Evolutionary conservation across 805 yeast species (phyloP).

Genomic region (Barnettozyma californica): DNA sequence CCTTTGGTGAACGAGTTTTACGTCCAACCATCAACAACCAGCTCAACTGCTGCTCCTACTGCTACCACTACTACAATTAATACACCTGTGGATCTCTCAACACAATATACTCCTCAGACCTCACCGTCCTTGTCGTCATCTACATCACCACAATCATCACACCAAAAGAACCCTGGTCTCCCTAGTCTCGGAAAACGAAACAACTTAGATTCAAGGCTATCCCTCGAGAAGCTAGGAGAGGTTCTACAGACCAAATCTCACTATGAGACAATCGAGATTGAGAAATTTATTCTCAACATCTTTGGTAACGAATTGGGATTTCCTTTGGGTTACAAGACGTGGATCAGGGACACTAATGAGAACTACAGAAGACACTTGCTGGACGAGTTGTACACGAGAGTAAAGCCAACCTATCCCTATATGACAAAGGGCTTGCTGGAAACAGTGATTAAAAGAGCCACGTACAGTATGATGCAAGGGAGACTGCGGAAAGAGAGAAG

Average conservation of each 20-base stretch:
- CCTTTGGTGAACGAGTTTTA: not conserved
- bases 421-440: conserved; percentile 43
- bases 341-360: conserved; percentile 75
- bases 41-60: not conserved
- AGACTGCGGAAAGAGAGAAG: conserved; percentile 65
- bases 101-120: not conserved
- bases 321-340: conserved; percentile 70
- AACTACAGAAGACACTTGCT: conserved; percentile 45
- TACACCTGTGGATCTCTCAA: not conserved
- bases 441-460: conserved; percentile 72
- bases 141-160: not conserved
- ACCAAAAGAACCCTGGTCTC: not conserved
- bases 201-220: conserved; percentile 47
- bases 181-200: not conserved
- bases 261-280: conserved; percentile 52
- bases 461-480: conserved; percentile 76
- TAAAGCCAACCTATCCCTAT: conserved; percentile 15
- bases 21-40: not conserved
- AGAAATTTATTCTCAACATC: conserved; percentile 45
- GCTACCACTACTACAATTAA: not conserved
- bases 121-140: conserved; percentile 2
- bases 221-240: conserved; percentile 49
- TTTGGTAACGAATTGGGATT: conserved; percentile 58
- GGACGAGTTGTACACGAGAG: conserved; percentile 39
- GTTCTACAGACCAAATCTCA: conserved; percentile 44